A percentile compares a stretch with the other conserved stretches of the same genome.
Conservation (phyloP, 768 basidiomycete species). For the Hygrophorus pudorinus region DNA sequence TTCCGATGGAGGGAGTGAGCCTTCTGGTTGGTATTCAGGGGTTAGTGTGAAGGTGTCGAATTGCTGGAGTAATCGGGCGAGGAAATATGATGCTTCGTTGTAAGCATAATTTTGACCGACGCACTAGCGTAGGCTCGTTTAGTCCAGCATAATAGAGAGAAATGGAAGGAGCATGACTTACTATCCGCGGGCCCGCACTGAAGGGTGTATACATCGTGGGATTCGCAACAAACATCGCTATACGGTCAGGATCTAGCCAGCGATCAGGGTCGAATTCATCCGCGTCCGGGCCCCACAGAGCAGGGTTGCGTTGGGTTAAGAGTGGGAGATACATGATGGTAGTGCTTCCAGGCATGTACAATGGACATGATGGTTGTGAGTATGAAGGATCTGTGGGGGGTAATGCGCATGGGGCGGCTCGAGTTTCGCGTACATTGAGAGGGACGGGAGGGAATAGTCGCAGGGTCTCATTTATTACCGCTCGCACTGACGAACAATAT, state of each 20-base stretch:
- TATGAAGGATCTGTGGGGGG: slow-evolving; percentile 45
- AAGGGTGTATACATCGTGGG: slow-evolving; percentile 69
- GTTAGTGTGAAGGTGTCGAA: slow-evolving; percentile 53
- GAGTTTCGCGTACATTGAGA: slow-evolving; percentile 54
- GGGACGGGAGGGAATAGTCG: slow-evolving; percentile 76
- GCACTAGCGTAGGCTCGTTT: slow-evolving; percentile 31
- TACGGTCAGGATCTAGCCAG: slow-evolving; percentile 55
- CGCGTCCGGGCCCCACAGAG: slow-evolving; percentile 68
- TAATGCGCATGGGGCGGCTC: slow-evolving; percentile 36
- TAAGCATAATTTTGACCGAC: slow-evolving; percentile 68
- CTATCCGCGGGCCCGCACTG: slow-evolving; percentile 57
- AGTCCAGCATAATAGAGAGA: background rate
- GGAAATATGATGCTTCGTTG: slow-evolving; percentile 67
- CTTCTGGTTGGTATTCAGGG: slow-evolving; percentile 49
- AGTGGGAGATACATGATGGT: slow-evolving; percentile 51
- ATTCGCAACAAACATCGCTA: slow-evolving; percentile 41
- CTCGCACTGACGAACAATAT: slow-evolving; percentile 40
- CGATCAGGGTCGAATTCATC: slow-evolving; percentile 72
- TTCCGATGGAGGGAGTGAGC: slow-evolving; percentile 49
- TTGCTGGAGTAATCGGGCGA: slow-evolving; percentile 55
- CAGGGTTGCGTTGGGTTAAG: slow-evolving; percentile 55
- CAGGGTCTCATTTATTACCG: slow-evolving; percentile 71
- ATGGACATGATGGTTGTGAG: slow-evolving; percentile 22
- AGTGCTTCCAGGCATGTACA: slow-evolving; percentile 52
- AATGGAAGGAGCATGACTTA: slow-evolving; percentile 16